These are phyloP conservation scores for Zymoseptoria brevis DNA, from an alignment of 2,329 filamentous ascomycete genomes.

Conservation along the genomic window DNA sequence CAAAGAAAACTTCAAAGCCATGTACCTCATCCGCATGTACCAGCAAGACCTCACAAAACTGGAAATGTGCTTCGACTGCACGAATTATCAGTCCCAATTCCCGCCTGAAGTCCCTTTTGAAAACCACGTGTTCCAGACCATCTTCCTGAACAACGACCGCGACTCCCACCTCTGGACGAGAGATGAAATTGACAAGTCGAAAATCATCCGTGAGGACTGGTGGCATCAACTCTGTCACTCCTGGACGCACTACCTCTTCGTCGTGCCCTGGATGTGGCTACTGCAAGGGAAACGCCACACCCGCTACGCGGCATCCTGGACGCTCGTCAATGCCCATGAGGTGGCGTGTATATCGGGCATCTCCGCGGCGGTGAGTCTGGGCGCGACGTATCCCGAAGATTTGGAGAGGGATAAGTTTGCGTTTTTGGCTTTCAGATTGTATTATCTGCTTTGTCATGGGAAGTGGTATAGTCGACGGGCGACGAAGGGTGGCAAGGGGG, in stretches of 20 bases:
- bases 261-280: slow-evolving; percentile 65
- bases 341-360: slow-evolving; percentile 64
- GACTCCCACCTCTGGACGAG: slow-evolving; percentile 52
- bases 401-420: slow-evolving; percentile 56
- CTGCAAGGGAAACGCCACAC: slow-evolving; percentile 59
- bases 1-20: slow-evolving; percentile 50
- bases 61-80: slow-evolving; percentile 63
- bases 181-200: slow-evolving; percentile 50
- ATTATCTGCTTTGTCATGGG: slow-evolving; percentile 54
- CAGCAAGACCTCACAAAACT: slow-evolving; percentile 47
- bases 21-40: slow-evolving; percentile 60
- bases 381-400: slow-evolving; percentile 56
- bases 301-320: slow-evolving; percentile 59
- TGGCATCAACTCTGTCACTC: slow-evolving; percentile 60
- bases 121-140: slow-evolving; percentile 62
- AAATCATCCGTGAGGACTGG: slow-evolving; percentile 57
- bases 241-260: slow-evolving; percentile 56
- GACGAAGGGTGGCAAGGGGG: slow-evolving; percentile 27
- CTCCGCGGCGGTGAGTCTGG: slow-evolving; percentile 60
- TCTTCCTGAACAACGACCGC: slow-evolving; percentile 54
- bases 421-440: slow-evolving; percentile 52
- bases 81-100: slow-evolving; percentile 68
- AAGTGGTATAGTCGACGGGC: slow-evolving; percentile 49
- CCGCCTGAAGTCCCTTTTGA: slow-evolving; percentile 46
- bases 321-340: slow-evolving; percentile 62